These are phyloP conservation scores for Apiospora malaysiana DNA, from an alignment of 2,329 filamentous ascomycete genomes.

Conservation along the genomic window DNA sequence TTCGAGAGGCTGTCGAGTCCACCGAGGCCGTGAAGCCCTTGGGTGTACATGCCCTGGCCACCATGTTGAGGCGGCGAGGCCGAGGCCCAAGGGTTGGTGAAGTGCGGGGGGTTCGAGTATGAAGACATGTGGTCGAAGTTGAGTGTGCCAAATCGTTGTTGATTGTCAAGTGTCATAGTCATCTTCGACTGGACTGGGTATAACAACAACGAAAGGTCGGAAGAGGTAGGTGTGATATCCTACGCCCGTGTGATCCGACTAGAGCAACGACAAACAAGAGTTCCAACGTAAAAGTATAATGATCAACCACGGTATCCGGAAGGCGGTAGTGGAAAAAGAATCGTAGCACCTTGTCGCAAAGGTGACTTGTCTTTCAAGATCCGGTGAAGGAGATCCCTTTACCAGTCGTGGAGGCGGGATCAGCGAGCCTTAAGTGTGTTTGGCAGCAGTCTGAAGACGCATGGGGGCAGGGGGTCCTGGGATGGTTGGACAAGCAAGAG, in stretches of 20 bases:
- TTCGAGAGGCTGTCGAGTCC: constrained; percentile 62
- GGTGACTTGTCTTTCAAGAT: constrained; percentile 42
- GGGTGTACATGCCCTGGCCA: constrained; percentile 70
- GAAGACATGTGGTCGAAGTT: constrained; percentile 80
- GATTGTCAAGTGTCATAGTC: constrained; percentile 96
- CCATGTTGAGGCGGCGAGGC: constrained; percentile 58
- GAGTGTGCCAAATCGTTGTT: constrained; percentile 79
- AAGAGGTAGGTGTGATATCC: constrained; percentile 36
- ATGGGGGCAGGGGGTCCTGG: constrained; percentile 43
- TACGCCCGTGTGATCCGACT: constrained; percentile 30
- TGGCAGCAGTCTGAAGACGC: constrained; percentile 44
- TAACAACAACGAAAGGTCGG: constrained; percentile 26
- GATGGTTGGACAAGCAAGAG: constrained; percentile 37
- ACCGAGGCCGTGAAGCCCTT: constrained; percentile 61
- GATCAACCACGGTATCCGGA: constrained; percentile 59
- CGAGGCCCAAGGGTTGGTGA: constrained; percentile 88
- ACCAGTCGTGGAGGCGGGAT: constrained; percentile 54
- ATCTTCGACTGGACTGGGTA: constrained; percentile 58
- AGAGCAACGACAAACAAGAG: constrained; percentile 29
- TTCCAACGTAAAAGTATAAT: constrained; percentile 38
- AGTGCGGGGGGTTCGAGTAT: constrained; percentile 74
- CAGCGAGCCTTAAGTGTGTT: constrained; percentile 66
- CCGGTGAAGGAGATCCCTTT: constrained; percentile 45
- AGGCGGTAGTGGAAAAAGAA: constrained; percentile 45
- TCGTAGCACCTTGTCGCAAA: constrained; percentile 44